phyloP scores from a whole-genome alignment of 1,139 yeast genomes.

The Hansenula sp. region DNA sequence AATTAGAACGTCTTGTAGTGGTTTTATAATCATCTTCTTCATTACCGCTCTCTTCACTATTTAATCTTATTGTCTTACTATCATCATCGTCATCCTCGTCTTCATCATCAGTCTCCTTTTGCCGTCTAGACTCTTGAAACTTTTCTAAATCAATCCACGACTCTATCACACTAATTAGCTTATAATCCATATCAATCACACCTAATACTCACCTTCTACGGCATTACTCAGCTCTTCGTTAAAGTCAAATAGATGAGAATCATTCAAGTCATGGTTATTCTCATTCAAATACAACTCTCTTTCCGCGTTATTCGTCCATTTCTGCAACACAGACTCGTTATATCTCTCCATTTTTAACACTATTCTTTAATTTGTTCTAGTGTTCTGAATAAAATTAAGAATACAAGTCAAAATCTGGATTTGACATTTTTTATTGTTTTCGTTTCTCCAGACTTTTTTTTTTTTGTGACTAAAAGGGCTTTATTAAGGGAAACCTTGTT shows the following conservation, averaged over 20 bases:
- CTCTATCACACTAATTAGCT: not conserved
- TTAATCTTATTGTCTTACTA: not conserved
- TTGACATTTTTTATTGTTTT: not conserved
- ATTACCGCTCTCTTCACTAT: not conserved
- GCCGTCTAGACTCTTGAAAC: not conserved
- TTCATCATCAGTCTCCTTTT: not conserved
- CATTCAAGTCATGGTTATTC: not conserved
- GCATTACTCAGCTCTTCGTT: not conserved
- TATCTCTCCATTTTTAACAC: not conserved
- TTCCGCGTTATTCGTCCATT: not conserved
- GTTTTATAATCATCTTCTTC: not conserved
- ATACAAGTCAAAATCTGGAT: no score
- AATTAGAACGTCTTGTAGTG: not conserved
- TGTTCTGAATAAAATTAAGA: no score
- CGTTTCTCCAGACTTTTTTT: no score
- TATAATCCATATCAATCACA: not conserved
- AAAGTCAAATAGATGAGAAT: not conserved
- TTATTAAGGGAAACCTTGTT: no score
- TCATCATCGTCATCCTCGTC: not conserved
- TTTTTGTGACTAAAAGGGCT: no score
- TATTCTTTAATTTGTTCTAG: no score
- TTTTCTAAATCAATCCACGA: conserved; percentile 1
- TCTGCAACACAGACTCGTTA: not conserved
- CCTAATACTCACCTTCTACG: not conserved
- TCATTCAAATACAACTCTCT: not conserved